phyloP scores from a whole-genome alignment of 78 protist species.

The Dictyostelium brefeldianum region DNA sequence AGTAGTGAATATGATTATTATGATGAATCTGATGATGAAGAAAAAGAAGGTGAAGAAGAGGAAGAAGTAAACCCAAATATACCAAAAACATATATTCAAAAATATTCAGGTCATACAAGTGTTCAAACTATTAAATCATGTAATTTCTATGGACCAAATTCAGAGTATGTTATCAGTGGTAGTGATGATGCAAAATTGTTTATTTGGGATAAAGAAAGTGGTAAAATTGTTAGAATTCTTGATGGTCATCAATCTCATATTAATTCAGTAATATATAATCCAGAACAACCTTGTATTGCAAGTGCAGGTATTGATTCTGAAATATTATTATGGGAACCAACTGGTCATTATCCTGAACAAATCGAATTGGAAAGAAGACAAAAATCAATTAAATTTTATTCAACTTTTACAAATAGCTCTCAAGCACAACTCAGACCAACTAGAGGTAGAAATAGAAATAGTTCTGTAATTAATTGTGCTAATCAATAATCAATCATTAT shows the following conservation, averaged over 20 bases:
- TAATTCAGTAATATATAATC: slow-evolving; percentile 55
- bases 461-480: no score
- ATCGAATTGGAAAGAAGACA: not conserved
- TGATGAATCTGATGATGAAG: slow-evolving; percentile 6
- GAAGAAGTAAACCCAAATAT: not conserved
- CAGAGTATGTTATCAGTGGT: slow-evolving; percentile 78
- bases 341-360: not conserved
- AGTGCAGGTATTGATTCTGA: slow-evolving; percentile 52
- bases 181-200: slow-evolving; percentile 60
- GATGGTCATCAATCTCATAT: slow-evolving; percentile 63
- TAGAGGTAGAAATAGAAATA: no score
- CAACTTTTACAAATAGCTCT: not conserved
- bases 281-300: slow-evolving; percentile 39
- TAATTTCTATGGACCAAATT: slow-evolving; percentile 80
- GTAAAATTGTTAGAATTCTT: slow-evolving; percentile 41
- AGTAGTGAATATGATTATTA: not conserved
- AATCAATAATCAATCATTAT: no score
- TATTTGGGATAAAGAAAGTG: slow-evolving; percentile 81
- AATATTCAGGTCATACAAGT: slow-evolving; percentile 60
- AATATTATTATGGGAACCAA: slow-evolving; percentile 56
- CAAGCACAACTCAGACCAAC: no score
- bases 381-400: not conserved
- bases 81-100: slow-evolving; percentile 26
- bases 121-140: slow-evolving; percentile 71
- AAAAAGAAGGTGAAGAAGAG: not conserved